These are phyloP conservation scores for Aspergillus uvarum DNA, from an alignment of 2,329 filamentous ascomycete species.

Conservation along the genomic window DNA sequence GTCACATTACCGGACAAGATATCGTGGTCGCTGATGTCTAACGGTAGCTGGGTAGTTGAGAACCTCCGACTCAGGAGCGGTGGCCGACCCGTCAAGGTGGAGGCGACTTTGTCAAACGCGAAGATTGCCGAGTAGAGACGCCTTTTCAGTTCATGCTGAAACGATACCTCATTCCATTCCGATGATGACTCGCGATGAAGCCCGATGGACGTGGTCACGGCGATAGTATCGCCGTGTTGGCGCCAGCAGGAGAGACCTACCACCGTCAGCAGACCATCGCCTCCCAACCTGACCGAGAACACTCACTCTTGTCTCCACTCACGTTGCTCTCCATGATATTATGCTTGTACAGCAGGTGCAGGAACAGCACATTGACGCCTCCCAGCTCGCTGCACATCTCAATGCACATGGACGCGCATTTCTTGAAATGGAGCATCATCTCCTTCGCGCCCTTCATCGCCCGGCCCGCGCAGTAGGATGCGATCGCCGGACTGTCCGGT, in stretches of 20 bases:
- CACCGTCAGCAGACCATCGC: background rate
- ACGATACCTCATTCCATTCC: background rate
- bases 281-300: background rate
- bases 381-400: constrained; percentile 4
- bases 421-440: constrained; percentile 7
- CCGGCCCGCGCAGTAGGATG: background rate
- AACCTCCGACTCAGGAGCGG: constrained; percentile 2
- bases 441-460: background rate
- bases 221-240: constrained; percentile 1
- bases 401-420: constrained; percentile 2
- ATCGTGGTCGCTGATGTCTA: constrained; percentile 6
- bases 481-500: background rate
- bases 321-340: constrained; percentile 6
- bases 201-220: constrained; percentile 1
- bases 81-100: constrained; percentile 1
- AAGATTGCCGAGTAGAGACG: constrained; percentile 7
- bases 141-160: constrained; percentile 5
- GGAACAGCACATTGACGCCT: background rate
- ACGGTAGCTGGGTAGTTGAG: constrained; percentile 1
- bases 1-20: background rate
- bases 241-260: constrained; percentile 2
- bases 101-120: constrained; percentile 7
- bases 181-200: background rate
- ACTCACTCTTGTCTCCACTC: constrained; percentile 5
- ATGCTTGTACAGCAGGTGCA: constrained; percentile 4